Evolutionary conservation across 495 filamentous ascomycete genomes (phyloP).

Genomic region (Aspergillus baeticus): DNA sequence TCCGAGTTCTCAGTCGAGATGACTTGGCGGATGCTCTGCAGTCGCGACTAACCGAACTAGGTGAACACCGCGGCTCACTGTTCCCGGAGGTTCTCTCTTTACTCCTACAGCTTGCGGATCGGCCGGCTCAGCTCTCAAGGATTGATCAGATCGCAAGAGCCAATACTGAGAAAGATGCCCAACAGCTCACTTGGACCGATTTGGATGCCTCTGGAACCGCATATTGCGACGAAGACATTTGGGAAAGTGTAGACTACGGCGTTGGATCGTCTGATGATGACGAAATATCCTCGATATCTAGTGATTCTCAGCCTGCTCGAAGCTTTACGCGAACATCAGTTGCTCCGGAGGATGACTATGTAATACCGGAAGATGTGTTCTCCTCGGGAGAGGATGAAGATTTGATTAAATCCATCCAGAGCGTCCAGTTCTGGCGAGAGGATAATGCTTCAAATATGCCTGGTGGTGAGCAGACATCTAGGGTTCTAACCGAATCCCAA

Average conservation of each 20-base stretch:
- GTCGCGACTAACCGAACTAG: constrained; percentile 59
- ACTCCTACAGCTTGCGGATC: constrained; percentile 77
- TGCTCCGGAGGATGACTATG: constrained; percentile 32
- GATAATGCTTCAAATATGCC: constrained; percentile 28
- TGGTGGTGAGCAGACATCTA: constrained; percentile 35
- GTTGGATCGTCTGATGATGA: constrained; percentile 60
- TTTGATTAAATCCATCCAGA: constrained; percentile 47
- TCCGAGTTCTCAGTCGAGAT: constrained; percentile 74
- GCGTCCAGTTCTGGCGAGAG: constrained; percentile 66
- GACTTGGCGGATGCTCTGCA: constrained; percentile 75
- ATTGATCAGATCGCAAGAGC: constrained; percentile 59
- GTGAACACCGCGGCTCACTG: constrained; percentile 53
- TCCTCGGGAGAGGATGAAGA: constrained; percentile 33
- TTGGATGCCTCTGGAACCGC: constrained; percentile 72
- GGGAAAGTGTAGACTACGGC: constrained; percentile 74
- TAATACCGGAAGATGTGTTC: constrained; percentile 39
- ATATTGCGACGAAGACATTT: constrained; percentile 67
- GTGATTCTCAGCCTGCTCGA: constrained; percentile 26
- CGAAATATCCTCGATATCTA: constrained; percentile 36
- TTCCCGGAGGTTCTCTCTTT: constrained; percentile 78
- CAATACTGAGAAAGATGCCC: constrained; percentile 39
- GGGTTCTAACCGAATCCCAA: constrained; percentile 68
- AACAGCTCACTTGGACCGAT: constrained; percentile 68
- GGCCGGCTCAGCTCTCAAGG: constrained; percentile 67
- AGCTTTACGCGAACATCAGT: constrained; percentile 21